phyloP scores from a whole-genome alignment of 768 basidiomycete genomes.

The Crassisporium funariophilum region DNA sequence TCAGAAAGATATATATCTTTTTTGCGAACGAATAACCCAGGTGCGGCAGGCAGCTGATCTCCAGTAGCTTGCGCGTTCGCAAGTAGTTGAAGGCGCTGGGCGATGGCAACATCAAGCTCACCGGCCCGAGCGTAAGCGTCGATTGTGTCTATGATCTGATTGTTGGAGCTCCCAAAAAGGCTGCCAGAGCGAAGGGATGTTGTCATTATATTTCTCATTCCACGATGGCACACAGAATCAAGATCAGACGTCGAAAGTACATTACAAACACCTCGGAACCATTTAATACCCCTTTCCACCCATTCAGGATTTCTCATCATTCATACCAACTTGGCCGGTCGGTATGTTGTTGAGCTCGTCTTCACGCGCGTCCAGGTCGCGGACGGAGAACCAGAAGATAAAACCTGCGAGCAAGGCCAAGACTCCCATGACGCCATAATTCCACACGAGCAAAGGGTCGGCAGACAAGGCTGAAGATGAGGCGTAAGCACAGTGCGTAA shows the following conservation, averaged over 20 bases:
- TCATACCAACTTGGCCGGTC: constrained; percentile 14
- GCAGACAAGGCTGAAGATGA: constrained; percentile 51
- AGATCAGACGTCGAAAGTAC: too few relatives aligned
- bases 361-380: constrained; percentile 62
- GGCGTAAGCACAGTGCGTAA: not conserved
- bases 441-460: constrained; percentile 78
- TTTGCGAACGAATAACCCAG: too few relatives aligned
- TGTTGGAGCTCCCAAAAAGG: constrained; percentile 97
- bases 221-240: too few relatives aligned
- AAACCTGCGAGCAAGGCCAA: constrained; percentile 54
- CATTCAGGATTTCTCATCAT: not conserved
- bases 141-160: constrained; percentile 97
- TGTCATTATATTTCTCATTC: too few relatives aligned
- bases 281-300: not conserved
- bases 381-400: constrained; percentile 56
- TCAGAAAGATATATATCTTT: too few relatives aligned
- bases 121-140: constrained; percentile 96
- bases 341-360: constrained; percentile 60
- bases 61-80: constrained; percentile 80
- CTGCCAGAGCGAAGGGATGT: too few relatives aligned
- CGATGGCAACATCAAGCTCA: constrained; percentile 87
- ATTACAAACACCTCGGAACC: too few relatives aligned
- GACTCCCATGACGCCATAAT: constrained; percentile 62
- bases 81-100: constrained; percentile 75
- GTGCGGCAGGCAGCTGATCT: constrained; percentile 78